Conservation (phyloP, 805 yeast species). For the Henningerozyma blattae region DNA sequence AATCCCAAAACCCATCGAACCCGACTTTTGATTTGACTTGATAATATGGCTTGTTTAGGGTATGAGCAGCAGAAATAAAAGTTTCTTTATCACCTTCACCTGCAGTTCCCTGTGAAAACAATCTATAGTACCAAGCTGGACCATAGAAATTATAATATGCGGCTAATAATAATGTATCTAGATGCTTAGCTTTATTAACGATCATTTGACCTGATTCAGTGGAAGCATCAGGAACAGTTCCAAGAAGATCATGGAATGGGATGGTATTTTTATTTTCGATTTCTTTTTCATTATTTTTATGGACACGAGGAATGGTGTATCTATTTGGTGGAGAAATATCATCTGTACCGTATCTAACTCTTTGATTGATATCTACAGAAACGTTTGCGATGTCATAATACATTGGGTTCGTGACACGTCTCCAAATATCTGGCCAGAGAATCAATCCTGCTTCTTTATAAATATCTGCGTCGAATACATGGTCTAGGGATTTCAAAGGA, state of each 20-base stretch:
- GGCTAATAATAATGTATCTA: constrained; percentile 45
- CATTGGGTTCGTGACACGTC: constrained; percentile 51
- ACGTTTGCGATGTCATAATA: constrained; percentile 42
- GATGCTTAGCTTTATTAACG: constrained; percentile 48
- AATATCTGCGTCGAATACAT: constrained; percentile 32
- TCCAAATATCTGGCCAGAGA: constrained; percentile 73
- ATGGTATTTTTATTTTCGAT: no score
- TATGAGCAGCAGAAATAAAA: constrained; percentile 47
- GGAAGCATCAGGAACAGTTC: constrained; percentile 57
- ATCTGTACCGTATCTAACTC: constrained; percentile 21
- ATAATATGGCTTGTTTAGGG: constrained; percentile 34
- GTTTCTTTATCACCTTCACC: constrained; percentile 79
- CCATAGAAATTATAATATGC: constrained; percentile 61
- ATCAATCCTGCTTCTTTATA: constrained; percentile 40
- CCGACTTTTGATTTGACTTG: constrained; percentile 33
- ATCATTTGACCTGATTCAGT: constrained; percentile 67
- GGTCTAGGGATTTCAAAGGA: constrained; percentile 37
- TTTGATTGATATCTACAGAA: constrained; percentile 24
- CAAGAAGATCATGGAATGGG: constrained; percentile 52
- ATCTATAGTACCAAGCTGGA: constrained; percentile 54
- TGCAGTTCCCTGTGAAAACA: constrained; percentile 66
- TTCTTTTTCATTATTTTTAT: no score
- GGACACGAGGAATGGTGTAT: no score
- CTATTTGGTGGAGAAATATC: constrained; percentile 12
- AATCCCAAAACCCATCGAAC: constrained; percentile 29